Conservation (phyloP, 345 rosid species). For the Lepidium africanum region DNA sequence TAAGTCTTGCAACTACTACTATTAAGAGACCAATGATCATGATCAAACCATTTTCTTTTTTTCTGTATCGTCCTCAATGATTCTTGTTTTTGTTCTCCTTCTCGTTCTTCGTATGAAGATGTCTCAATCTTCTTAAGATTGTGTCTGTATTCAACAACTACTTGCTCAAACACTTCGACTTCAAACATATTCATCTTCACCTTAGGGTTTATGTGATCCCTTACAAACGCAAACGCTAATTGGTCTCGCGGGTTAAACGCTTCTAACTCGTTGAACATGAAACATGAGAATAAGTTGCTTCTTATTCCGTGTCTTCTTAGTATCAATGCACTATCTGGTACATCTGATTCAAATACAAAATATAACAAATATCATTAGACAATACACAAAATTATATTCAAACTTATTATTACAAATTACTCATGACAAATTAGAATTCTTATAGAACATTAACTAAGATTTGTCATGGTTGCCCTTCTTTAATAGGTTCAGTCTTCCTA, state of each 20-base stretch:
- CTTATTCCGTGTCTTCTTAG: constrained; percentile 51
- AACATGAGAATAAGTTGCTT: constrained; percentile 75
- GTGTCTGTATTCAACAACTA: constrained; percentile 62
- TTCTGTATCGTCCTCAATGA: constrained; percentile 13
- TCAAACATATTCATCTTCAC: constrained; percentile 70
- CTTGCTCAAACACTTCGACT: constrained; percentile 68
- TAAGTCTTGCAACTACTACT: constrained; percentile 47
- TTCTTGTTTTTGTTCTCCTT: not conserved
- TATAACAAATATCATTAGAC: not conserved
- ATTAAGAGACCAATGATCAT: constrained; percentile 30
- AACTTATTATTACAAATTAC: not conserved
- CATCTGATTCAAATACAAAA: constrained; percentile 39
- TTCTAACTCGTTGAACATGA: constrained; percentile 73
- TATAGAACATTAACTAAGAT: not conserved
- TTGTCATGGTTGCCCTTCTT: too few species aligned
- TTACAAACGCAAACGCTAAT: constrained; percentile 65
- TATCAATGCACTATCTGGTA: constrained; percentile 73
- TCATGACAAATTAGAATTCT: not conserved
- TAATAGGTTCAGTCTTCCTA: too few species aligned
- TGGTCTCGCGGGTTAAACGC: constrained; percentile 86
- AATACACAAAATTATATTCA: not conserved
- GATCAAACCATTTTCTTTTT: constrained; percentile 13
- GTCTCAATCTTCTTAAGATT: constrained; percentile 36
- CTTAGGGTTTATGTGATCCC: constrained; percentile 55
- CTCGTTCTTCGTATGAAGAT: constrained; percentile 4